Percentiles rank a stretch among this genome's conserved stretches.
phyloP scores from a whole-genome alignment of 768 basidiomycete genomes.

The Xanthoconium stramineum region DNA sequence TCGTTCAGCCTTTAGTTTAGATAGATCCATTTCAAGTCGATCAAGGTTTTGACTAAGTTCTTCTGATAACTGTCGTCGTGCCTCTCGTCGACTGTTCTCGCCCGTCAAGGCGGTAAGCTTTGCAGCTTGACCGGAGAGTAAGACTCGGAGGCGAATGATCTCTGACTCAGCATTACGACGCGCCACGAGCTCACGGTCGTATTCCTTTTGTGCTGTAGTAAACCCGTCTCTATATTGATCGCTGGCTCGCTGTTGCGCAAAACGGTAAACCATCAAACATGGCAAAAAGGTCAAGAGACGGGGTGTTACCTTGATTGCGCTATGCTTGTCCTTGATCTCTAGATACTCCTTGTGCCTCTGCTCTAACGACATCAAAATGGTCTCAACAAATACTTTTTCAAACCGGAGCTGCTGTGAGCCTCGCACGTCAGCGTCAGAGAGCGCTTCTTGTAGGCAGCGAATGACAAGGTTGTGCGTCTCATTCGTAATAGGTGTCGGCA shows the following conservation, averaged over 20 bases:
- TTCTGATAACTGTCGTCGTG: slow-evolving; percentile 73
- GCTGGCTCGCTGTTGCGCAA: slow-evolving; percentile 67
- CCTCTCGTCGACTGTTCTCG: slow-evolving; percentile 73
- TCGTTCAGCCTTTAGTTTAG: slow-evolving; percentile 82
- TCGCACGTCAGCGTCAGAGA: slow-evolving; percentile 57
- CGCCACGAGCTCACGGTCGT: slow-evolving; percentile 85
- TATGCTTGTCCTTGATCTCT: slow-evolving; percentile 72
- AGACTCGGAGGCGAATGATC: slow-evolving; percentile 77
- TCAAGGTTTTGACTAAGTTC: slow-evolving; percentile 75
- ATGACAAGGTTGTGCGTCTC: slow-evolving; percentile 47
- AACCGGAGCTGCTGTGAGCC: slow-evolving; percentile 62
- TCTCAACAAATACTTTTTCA: slow-evolving; percentile 71
- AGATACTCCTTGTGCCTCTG: slow-evolving; percentile 55
- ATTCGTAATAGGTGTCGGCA: slow-evolving; percentile 20
- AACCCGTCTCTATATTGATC: slow-evolving; percentile 91
- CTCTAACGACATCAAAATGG: slow-evolving; percentile 64
- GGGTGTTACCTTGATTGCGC: slow-evolving; percentile 79
- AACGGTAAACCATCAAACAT: neutral
- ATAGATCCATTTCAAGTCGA: slow-evolving; percentile 80
- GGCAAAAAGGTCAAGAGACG: neutral
- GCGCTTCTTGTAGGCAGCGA: slow-evolving; percentile 55
- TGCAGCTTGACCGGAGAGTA: slow-evolving; percentile 87
- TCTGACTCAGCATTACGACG: slow-evolving; percentile 91
- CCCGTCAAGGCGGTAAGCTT: slow-evolving; percentile 81
- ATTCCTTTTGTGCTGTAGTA: slow-evolving; percentile 90